Base-by-base conservation (phyloP, 2,329 filamentous ascomycete species). In the Sarocladium brachiariae region DNA sequence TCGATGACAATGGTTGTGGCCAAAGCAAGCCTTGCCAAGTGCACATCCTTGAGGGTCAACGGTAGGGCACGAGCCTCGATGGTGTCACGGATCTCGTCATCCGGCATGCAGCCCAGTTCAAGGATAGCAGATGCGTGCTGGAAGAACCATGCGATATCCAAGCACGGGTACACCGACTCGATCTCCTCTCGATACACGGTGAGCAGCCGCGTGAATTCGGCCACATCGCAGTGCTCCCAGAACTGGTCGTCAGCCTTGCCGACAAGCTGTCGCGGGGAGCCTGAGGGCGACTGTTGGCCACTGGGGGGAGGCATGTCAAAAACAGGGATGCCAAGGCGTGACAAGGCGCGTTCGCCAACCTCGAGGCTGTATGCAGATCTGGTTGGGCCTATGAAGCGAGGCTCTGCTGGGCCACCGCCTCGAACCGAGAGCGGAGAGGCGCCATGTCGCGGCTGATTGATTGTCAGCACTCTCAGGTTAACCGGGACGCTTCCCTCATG, bases 141-240 rank as follows among this genome's bases (percentile, higher is more conserved):
- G 0, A 61, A 56, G 1, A 67, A 58, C 7, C 64, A 59, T 2
- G 54, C 54, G 0, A 58, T 64, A 13, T 66, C 61, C 2, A 63
- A 59, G 27, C 65, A 68, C 0, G 66, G 66, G 30, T 68, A 67
- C 0, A 69, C 61, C 0, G 61, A 61, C 19, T 70, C 69, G 19
- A 70, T 61, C 35, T 70, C 68, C 33, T 71, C 69, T n/a, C 65
- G 61, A 23, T 66, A 71, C 3, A 65, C 61, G 8, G 62, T 56
- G 16, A 69, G 54, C 27, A 70, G 60, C 24, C 66, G 55, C 0
- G 58, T 51, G 1, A 68, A 35, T n/a, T 69, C 65, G 1, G 53
- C 55, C 0, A 56, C 50, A 5, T 55, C 54, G 25, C 57, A 60
- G 2, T 48, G 51, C 2, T 55, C 43, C 61, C 63, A 63, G 43